A percentile compares a stretch with the other conserved stretches of the same genome.
Evolutionary conservation across 2,329 filamentous ascomycete species (phyloP).

Genomic region (Albophoma yamanashiensis): DNA sequence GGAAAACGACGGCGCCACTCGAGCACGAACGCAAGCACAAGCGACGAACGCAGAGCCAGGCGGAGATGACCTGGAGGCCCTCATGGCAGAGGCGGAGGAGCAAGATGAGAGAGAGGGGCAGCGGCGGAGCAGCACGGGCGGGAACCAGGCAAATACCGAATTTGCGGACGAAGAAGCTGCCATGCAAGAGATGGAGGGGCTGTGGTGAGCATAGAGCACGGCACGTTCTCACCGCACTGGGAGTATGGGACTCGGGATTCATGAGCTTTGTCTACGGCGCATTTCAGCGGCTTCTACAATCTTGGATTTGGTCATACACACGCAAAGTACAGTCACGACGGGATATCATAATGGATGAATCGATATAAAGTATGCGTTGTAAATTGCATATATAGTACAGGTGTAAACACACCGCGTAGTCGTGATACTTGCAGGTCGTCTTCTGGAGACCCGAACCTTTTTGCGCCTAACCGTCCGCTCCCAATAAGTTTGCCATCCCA

Average conservation of each 20-base stretch:
- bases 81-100: slow-evolving; percentile 38
- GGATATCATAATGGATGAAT: not conserved
- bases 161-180: slow-evolving; percentile 57
- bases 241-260: not conserved
- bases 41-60: not conserved
- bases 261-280: not conserved
- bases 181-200: slow-evolving; percentile 52
- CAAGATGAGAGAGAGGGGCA: slow-evolving; percentile 6
- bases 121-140: not conserved
- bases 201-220: slow-evolving; percentile 29
- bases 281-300: not conserved
- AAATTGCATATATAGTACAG: slow-evolving; percentile 3
- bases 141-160: slow-evolving; percentile 16
- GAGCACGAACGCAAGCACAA: not conserved
- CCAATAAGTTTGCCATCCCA: slow-evolving; percentile 5
- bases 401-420: not conserved
- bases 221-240: not conserved
- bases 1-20: slow-evolving; percentile 6
- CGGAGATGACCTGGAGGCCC: slow-evolving; percentile 39
- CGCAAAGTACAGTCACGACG: not conserved
- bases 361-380: not conserved
- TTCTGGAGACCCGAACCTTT: slow-evolving; percentile 1
- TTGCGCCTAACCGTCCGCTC: slow-evolving; percentile 5
- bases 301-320: not conserved
- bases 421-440: not conserved